Evolutionary conservation across 129 eudicot species (phyloP).

Genomic region (Artemisia tridentata): DNA sequence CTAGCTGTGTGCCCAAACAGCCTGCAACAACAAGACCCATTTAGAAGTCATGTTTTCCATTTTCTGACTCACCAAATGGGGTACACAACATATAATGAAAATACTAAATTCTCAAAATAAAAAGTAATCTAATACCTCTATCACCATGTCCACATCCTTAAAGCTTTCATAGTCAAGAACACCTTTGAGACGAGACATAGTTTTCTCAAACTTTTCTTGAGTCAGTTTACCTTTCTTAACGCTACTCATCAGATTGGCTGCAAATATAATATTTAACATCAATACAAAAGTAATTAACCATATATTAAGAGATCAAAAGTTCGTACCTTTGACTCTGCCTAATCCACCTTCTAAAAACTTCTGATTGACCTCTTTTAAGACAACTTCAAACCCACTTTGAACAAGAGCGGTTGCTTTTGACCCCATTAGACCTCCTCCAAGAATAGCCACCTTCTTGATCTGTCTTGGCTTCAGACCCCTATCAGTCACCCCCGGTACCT

Average conservation of each 20-base stretch:
- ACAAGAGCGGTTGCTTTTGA: conserved; percentile 91
- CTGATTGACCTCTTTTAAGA: conserved; percentile 89
- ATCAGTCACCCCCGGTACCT: conserved; percentile 93
- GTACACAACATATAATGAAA: neutral
- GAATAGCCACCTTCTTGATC: conserved; percentile 77
- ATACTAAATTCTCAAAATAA: neutral
- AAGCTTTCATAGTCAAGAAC: conserved; percentile 79
- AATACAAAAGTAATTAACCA: no score
- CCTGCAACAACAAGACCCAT: no score
- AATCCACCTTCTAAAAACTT: no score
- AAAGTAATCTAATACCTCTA: conserved; percentile 55
- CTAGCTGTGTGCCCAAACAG: no score
- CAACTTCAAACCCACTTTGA: conserved; percentile 68
- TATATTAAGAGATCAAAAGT: no score
- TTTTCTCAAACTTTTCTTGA: conserved; percentile 71
- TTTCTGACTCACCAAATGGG: no score
- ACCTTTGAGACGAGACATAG: conserved; percentile 71
- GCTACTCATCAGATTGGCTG: no score
- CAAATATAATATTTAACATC: no score
- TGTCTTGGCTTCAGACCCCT: conserved; percentile 68
- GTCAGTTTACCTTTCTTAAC: no score
- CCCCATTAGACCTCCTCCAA: conserved; percentile 98
- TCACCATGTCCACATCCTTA: conserved; percentile 92
- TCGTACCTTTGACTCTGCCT: no score
- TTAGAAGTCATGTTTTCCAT: no score